Percentiles rank a stretch among this genome's conserved stretches.
Conservation (phyloP, 1,284 basidiomycete species). For the Rhodotorula sp. region DNA sequence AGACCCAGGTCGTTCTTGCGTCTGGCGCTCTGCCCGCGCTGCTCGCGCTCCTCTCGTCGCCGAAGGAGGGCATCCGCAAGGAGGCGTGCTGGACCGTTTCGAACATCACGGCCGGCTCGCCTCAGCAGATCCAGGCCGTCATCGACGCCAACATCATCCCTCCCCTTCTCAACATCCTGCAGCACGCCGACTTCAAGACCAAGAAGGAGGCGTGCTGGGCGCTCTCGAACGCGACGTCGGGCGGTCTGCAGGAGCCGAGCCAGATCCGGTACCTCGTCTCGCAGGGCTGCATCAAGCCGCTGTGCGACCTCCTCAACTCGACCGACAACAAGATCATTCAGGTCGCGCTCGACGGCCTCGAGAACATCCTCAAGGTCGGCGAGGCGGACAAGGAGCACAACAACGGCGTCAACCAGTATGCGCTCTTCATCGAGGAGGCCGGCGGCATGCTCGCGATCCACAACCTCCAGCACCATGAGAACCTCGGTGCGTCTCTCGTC, state of each 20-base stretch:
- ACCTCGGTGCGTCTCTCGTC: slow-evolving; percentile 47
- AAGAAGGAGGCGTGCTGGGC: slow-evolving; percentile 99
- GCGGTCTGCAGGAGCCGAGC: slow-evolving; percentile 91
- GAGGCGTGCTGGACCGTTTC: slow-evolving; percentile 99
- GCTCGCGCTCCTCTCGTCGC: slow-evolving; percentile 85
- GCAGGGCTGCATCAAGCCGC: slow-evolving; percentile 97
- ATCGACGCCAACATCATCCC: slow-evolving; percentile 80
- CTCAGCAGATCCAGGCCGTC: slow-evolving; percentile 88
- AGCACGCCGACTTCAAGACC: slow-evolving; percentile 98
- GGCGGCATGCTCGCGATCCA: slow-evolving; percentile 99
- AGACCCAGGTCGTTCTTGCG: slow-evolving; percentile 97
- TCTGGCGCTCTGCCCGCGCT: slow-evolving; percentile 93
- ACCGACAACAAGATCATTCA: slow-evolving; percentile 99
- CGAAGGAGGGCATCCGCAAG: slow-evolving; percentile 89
- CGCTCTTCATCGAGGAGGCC: slow-evolving; percentile 92
- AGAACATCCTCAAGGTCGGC: slow-evolving; percentile 98
- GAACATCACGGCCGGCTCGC: slow-evolving; percentile 96
- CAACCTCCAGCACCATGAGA: slow-evolving; percentile 99
- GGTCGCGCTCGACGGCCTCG: slow-evolving; percentile 92
- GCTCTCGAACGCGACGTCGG: slow-evolving; percentile 97
- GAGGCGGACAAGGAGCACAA: slow-evolving; percentile 88
- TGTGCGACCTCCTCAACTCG: slow-evolving; percentile 92
- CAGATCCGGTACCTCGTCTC: slow-evolving; percentile 98
- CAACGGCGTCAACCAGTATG: slow-evolving; percentile 88
- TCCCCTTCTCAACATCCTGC: slow-evolving; percentile 96